phyloP scores from a whole-genome alignment of 2,329 filamentous ascomycete genomes.

The Arthrobotrys conoides region DNA sequence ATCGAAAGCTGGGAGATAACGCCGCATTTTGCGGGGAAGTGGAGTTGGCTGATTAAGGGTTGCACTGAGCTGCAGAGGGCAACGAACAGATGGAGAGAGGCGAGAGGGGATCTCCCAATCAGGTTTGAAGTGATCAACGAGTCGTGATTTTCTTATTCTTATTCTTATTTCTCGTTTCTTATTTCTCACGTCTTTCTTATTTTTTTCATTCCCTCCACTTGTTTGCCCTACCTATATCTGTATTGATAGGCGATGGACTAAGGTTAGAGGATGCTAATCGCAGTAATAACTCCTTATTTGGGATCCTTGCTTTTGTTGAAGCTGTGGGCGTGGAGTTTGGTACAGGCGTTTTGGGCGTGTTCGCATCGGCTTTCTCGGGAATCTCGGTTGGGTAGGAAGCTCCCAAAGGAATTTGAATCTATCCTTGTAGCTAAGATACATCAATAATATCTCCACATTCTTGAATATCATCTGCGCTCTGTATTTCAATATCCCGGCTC shows the following conservation, averaged over 20 bases:
- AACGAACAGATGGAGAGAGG: slow-evolving; percentile 56
- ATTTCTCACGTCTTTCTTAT: too few relatives aligned
- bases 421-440: slow-evolving; percentile 58
- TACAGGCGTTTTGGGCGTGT: slow-evolving; percentile 1
- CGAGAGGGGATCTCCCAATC: slow-evolving; percentile 56
- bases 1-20: slow-evolving; percentile 60
- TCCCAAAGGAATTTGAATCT: slow-evolving; percentile 3
- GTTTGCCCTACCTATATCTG: background rate
- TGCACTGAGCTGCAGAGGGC: slow-evolving; percentile 49
- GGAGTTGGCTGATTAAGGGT: slow-evolving; percentile 71
- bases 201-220: background rate
- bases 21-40: slow-evolving; percentile 71
- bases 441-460: slow-evolving; percentile 58
- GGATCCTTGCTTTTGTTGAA: background rate
- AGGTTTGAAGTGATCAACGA: slow-evolving; percentile 56
- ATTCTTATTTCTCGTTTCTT: background rate
- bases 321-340: slow-evolving; percentile 5
- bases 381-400: background rate
- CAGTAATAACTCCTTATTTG: background rate
- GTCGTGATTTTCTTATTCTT: slow-evolving; percentile 9
- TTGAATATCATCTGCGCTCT: background rate
- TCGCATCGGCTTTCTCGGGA: background rate
- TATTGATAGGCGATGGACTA: background rate
- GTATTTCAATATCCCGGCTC: background rate
- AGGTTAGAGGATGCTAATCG: background rate